Percentiles rank a stretch among this genome's conserved stretches.
Evolutionary conservation across 2,329 filamentous ascomycete genomes (phyloP).

Genomic region (Apiospora sp.): DNA sequence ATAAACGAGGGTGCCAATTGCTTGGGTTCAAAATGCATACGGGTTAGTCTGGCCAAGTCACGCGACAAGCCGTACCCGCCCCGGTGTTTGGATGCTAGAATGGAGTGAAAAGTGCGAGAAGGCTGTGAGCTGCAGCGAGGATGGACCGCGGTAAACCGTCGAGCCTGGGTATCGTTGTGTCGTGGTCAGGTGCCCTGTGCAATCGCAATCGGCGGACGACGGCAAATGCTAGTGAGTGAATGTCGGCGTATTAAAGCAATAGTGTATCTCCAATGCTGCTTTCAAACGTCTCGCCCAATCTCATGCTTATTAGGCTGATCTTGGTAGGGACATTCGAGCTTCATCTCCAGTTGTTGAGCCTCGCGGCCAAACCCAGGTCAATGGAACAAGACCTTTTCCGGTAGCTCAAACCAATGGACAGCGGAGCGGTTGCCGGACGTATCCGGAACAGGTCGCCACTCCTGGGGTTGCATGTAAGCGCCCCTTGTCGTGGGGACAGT

Average conservation of each 20-base stretch:
- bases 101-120: not conserved
- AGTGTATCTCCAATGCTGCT: slow-evolving; percentile 3
- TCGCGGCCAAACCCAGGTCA: slow-evolving; percentile 13
- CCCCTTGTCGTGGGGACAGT: slow-evolving; percentile 21
- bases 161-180: not conserved
- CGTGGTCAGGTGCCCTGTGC: not conserved
- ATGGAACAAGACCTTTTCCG: slow-evolving; percentile 19
- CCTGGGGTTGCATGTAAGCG: slow-evolving; percentile 21
- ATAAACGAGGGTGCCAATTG: slow-evolving; percentile 13
- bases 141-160: not conserved
- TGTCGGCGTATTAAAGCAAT: not conserved
- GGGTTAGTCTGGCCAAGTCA: slow-evolving; percentile 14
- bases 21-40: not conserved
- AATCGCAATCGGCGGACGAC: not conserved
- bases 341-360: slow-evolving; percentile 21
- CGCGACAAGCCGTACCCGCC: slow-evolving; percentile 9
- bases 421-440: slow-evolving; percentile 21
- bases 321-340: slow-evolving; percentile 9
- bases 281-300: slow-evolving; percentile 14
- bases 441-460: slow-evolving; percentile 18
- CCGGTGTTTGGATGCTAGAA: slow-evolving; percentile 11
- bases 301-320: slow-evolving; percentile 10
- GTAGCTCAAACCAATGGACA: slow-evolving; percentile 21
- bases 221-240: slow-evolving; percentile 1
- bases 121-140: slow-evolving; percentile 5